A percentile compares a stretch with the other conserved stretches of the same genome.
phyloP scores from a whole-genome alignment of 139 green algal genomes.

The Tetratostichococcus sp. region DNA sequence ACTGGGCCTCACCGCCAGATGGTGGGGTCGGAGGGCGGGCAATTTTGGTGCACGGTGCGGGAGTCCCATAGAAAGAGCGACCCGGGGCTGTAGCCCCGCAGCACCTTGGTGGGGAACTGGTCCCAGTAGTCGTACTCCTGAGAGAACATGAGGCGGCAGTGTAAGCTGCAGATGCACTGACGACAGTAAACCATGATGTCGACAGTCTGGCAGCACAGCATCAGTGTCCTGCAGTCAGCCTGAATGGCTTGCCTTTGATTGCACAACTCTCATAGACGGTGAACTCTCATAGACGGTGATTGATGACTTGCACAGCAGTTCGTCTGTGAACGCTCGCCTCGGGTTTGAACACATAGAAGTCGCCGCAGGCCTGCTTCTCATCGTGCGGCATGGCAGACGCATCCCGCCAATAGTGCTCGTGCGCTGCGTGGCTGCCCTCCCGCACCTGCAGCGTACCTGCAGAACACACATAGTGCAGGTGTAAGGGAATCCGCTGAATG shows the following conservation, averaged over 20 bases:
- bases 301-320: too few relatives aligned
- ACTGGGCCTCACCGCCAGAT: neutral
- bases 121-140: neutral
- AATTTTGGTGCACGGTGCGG: slow-evolving; percentile 7
- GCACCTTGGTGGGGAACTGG: neutral
- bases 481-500: too few relatives aligned
- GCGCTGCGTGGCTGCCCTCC: slow-evolving; percentile 11
- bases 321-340: neutral
- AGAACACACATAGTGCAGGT: too few relatives aligned
- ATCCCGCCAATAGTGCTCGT: slow-evolving; percentile 13
- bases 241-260: too few relatives aligned
- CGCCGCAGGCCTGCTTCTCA: slow-evolving; percentile 4
- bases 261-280: too few relatives aligned
- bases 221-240: too few relatives aligned
- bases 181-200: too few relatives aligned
- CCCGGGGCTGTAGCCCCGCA: slow-evolving; percentile 5
- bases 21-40: neutral
- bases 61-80: slow-evolving; percentile 29
- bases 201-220: too few relatives aligned
- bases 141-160: too few relatives aligned
- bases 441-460: slow-evolving; percentile 23
- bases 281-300: too few relatives aligned
- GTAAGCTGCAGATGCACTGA: too few relatives aligned
- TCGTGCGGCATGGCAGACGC: neutral
- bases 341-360: slow-evolving; percentile 20